phyloP scores from a whole-genome alignment of 176 grass and related monocot species.

The Zea luxurians region DNA sequence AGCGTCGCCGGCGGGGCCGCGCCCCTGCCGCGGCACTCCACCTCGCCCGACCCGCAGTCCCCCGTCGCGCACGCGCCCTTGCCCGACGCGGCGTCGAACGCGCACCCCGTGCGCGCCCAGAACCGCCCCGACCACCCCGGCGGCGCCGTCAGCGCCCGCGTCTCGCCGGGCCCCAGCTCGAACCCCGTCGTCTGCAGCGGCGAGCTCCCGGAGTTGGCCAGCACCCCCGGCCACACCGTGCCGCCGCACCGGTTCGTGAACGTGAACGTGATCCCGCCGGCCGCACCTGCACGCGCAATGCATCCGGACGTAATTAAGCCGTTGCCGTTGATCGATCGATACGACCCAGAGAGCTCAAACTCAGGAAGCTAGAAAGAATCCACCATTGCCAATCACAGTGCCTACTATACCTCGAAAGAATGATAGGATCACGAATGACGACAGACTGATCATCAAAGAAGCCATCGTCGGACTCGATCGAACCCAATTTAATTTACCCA shows the following conservation, averaged over 20 bases:
- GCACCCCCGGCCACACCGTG: slow-evolving; percentile 89
- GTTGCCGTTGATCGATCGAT: too few relatives aligned
- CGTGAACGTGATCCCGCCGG: slow-evolving; percentile 59
- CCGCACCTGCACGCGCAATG: background rate
- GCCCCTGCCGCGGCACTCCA: slow-evolving; percentile 68
- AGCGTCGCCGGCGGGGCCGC: slow-evolving; percentile 74
- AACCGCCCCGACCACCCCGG: slow-evolving; percentile 83
- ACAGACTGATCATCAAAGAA: slow-evolving; percentile 17
- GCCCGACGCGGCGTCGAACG: slow-evolving; percentile 52
- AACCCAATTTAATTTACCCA: background rate
- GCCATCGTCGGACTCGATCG: slow-evolving; percentile 24
- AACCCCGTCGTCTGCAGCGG: slow-evolving; percentile 73
- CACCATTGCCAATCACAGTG: background rate
- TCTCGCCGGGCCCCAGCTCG: slow-evolving; percentile 57
- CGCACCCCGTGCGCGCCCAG: slow-evolving; percentile 88
- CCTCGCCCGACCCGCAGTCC: slow-evolving; percentile 74
- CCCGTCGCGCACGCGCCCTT: slow-evolving; percentile 72
- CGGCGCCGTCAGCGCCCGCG: slow-evolving; percentile 55
- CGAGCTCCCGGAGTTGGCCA: slow-evolving; percentile 79
- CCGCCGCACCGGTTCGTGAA: slow-evolving; percentile 83
- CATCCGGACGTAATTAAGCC: background rate
- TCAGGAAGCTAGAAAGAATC: background rate
- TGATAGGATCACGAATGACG: background rate
- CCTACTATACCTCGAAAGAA: slow-evolving; percentile 39
- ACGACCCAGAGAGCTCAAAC: background rate